phyloP scores from a whole-genome alignment of 2,329 filamentous ascomycete genomes.

The Talaromyces sp. region DNA sequence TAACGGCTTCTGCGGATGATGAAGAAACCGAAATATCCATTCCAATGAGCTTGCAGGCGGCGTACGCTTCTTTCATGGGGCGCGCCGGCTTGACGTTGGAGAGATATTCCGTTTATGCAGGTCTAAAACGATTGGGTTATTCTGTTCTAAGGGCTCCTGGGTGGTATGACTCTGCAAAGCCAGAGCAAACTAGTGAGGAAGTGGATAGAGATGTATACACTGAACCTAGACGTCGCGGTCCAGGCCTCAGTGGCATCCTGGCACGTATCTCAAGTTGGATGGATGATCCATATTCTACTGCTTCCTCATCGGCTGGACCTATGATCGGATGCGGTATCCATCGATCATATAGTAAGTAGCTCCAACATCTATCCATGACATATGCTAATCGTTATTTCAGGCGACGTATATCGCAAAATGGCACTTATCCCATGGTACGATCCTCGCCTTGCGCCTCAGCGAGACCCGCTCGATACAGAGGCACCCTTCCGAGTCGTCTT shows the following conservation, averaged over 20 bases:
- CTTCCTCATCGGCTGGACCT: slow-evolving; percentile 47
- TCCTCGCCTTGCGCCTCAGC: slow-evolving; percentile 44
- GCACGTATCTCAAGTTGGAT: slow-evolving; percentile 39
- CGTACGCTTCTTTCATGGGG: slow-evolving; percentile 82
- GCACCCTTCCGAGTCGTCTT: slow-evolving; percentile 73
- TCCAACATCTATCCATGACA: neutral
- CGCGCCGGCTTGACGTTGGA: slow-evolving; percentile 68
- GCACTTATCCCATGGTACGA: slow-evolving; percentile 73
- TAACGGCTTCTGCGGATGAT: slow-evolving; percentile 24
- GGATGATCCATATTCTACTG: slow-evolving; percentile 28
- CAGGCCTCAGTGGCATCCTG: slow-evolving; percentile 35
- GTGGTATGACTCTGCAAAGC: slow-evolving; percentile 46
- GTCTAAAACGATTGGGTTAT: slow-evolving; percentile 82
- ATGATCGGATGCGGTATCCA: slow-evolving; percentile 58
- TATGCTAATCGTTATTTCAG: slow-evolving; percentile 40
- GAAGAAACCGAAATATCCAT: slow-evolving; percentile 63
- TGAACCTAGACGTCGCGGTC: slow-evolving; percentile 14
- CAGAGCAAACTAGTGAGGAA: slow-evolving; percentile 14
- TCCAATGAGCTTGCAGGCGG: slow-evolving; percentile 89
- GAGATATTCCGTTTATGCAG: slow-evolving; percentile 84
- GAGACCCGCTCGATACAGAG: slow-evolving; percentile 28
- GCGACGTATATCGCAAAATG: slow-evolving; percentile 74
- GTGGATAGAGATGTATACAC: slow-evolving; percentile 4
- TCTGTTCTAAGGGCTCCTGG: slow-evolving; percentile 71
- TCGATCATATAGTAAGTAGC: slow-evolving; percentile 52